Conservation (phyloP, 345 rosid genomes). For the Eucalyptus polybractea region DNA sequence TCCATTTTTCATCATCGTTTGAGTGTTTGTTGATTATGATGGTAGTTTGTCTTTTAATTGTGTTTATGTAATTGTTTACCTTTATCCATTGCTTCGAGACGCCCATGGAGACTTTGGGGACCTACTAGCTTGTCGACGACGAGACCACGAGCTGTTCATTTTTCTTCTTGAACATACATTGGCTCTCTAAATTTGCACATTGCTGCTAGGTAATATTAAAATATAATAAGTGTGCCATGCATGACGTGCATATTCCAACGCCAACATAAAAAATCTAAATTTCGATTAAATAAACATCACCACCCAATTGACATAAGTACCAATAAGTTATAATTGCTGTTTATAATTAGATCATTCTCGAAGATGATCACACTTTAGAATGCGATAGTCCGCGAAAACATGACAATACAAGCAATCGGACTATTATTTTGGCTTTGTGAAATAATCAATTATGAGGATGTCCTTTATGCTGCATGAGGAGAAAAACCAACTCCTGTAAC, state of each 20-base stretch:
- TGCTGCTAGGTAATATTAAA: too few relatives aligned
- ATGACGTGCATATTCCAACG: too few relatives aligned
- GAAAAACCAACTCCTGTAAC: not conserved
- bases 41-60: too few relatives aligned
- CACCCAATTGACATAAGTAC: too few relatives aligned
- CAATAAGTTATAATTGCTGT: too few relatives aligned
- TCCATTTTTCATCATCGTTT: too few relatives aligned
- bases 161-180: not conserved
- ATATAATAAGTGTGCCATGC: too few relatives aligned
- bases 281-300: too few relatives aligned
- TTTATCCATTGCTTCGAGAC: not conserved
- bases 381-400: not conserved
- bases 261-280: too few relatives aligned
- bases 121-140: slow-evolving; percentile 18
- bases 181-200: not conserved
- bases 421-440: not conserved
- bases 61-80: too few relatives aligned
- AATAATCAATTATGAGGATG: not conserved
- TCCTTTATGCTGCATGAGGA: not conserved
- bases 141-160: slow-evolving; percentile 24
- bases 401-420: not conserved
- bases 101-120: slow-evolving; percentile 21
- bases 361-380: not conserved
- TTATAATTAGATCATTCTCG: too few relatives aligned
- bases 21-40: too few relatives aligned